phyloP scores from a whole-genome alignment of 2,329 filamentous ascomycete genomes.

The Phialophora tarda region DNA sequence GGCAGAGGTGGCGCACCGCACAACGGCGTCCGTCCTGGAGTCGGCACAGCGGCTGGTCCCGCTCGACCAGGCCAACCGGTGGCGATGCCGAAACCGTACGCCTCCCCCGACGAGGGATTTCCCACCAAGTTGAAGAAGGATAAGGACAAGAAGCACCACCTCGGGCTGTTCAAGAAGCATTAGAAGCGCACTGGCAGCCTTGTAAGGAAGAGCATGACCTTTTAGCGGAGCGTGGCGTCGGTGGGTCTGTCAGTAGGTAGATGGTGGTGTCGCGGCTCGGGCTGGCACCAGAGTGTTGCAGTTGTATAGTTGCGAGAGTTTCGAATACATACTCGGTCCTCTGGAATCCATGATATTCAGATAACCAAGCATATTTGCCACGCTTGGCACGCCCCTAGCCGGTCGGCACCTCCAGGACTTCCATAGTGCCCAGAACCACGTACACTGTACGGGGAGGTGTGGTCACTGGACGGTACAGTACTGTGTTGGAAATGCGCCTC shows the following conservation, averaged over 20 bases:
- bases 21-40: slow-evolving; percentile 41
- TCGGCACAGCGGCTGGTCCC: slow-evolving; percentile 22
- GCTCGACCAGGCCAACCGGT: slow-evolving; percentile 53
- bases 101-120: slow-evolving; percentile 23
- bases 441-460: not conserved
- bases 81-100: slow-evolving; percentile 48
- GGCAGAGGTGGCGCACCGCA: slow-evolving; percentile 35
- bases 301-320: not conserved
- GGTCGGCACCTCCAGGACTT: not conserved
- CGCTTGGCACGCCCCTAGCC: not conserved
- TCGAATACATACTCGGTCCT: not conserved
- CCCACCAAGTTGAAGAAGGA: slow-evolving; percentile 60
- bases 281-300: too few relatives aligned
- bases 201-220: slow-evolving; percentile 5
- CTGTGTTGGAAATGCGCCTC: too few relatives aligned
- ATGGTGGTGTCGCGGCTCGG: not conserved
- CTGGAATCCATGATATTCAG: not conserved
- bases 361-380: not conserved
- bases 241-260: not conserved
- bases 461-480: not conserved
- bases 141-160: slow-evolving; percentile 66
- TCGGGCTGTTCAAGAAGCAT: slow-evolving; percentile 40
- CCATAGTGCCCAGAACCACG: not conserved
- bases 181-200: slow-evolving; percentile 22
- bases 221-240: slow-evolving; percentile 36